Evolutionary conservation across 2,329 filamentous ascomycete species (phyloP).

Genomic region (Pseudocercospora fuligena): DNA sequence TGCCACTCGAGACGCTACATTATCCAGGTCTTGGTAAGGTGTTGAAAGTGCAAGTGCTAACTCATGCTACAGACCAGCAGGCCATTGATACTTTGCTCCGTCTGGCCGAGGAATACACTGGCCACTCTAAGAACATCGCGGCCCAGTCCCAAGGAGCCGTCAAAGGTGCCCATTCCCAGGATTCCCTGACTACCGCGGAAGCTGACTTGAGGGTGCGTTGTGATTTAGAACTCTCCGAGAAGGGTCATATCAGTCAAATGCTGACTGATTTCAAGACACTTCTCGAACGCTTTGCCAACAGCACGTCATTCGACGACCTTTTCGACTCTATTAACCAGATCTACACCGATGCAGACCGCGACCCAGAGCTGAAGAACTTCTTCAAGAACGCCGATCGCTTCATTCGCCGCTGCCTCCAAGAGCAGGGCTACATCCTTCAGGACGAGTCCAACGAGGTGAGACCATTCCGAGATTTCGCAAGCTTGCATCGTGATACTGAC

Average conservation of each 20-base stretch:
- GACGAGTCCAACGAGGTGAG: constrained; percentile 73
- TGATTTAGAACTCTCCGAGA: constrained; percentile 46
- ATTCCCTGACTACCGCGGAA: constrained; percentile 72
- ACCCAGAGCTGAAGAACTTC: constrained; percentile 86
- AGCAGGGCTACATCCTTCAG: constrained; percentile 90
- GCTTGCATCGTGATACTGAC: neutral
- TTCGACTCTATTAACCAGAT: constrained; percentile 84
- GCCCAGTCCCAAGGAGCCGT: constrained; percentile 69
- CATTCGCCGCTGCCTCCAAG: constrained; percentile 79
- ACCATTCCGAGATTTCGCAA: neutral
- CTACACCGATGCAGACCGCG: constrained; percentile 83
- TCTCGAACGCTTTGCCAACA: constrained; percentile 94
- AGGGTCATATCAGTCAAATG: constrained; percentile 45
- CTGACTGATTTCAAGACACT: constrained; percentile 69
- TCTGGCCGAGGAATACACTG: constrained; percentile 82
- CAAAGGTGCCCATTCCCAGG: constrained; percentile 70
- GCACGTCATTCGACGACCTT: constrained; percentile 84
- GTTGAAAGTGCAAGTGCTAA: constrained; percentile 35
- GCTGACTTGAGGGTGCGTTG: constrained; percentile 71
- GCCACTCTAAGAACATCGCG: constrained; percentile 70
- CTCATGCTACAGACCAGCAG: constrained; percentile 65
- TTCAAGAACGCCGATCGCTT: constrained; percentile 80
- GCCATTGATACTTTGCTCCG: constrained; percentile 87
- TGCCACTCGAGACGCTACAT: neutral
- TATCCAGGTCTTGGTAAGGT: neutral